phyloP scores from a whole-genome alignment of 805 yeast genomes.

The Metschnikowia hibisci region DNA sequence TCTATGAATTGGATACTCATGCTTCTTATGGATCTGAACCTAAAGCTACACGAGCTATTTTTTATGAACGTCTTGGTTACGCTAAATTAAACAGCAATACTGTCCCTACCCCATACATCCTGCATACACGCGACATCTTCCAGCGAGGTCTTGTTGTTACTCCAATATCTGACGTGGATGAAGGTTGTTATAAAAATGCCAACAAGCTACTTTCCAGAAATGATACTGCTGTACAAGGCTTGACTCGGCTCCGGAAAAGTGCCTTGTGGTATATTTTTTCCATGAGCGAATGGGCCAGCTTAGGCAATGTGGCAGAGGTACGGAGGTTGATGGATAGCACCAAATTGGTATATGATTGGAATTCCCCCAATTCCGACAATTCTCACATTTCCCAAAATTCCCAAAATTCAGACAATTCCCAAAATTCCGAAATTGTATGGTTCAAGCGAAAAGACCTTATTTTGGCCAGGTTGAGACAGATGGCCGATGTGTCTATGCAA shows the following conservation, averaged over 20 bases:
- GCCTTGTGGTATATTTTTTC: constrained; percentile 75
- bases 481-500: not conserved
- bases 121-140: constrained; percentile 10
- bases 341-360: constrained; percentile 17
- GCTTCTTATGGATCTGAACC: constrained; percentile 37
- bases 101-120: constrained; percentile 10
- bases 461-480: constrained; percentile 21
- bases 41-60: constrained; percentile 42
- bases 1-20: constrained; percentile 44
- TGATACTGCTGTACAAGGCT: constrained; percentile 43
- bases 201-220: constrained; percentile 32
- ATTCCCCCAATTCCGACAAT: too few species aligned
- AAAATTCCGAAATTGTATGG: constrained; percentile 32
- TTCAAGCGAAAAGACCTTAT: constrained; percentile 31
- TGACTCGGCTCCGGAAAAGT: constrained; percentile 66
- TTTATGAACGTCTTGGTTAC: constrained; percentile 40
- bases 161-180: constrained; percentile 22
- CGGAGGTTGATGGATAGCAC: constrained; percentile 25
- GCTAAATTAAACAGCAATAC: constrained; percentile 12
- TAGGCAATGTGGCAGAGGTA: constrained; percentile 28
- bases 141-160: constrained; percentile 8
- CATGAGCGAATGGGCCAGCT: constrained; percentile 58
- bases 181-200: constrained; percentile 31
- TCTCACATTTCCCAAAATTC: too few species aligned
- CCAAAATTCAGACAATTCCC: too few species aligned